Base-by-base conservation (phyloP, 768 basidiomycete genomes). In the Suillus americanus region DNA sequence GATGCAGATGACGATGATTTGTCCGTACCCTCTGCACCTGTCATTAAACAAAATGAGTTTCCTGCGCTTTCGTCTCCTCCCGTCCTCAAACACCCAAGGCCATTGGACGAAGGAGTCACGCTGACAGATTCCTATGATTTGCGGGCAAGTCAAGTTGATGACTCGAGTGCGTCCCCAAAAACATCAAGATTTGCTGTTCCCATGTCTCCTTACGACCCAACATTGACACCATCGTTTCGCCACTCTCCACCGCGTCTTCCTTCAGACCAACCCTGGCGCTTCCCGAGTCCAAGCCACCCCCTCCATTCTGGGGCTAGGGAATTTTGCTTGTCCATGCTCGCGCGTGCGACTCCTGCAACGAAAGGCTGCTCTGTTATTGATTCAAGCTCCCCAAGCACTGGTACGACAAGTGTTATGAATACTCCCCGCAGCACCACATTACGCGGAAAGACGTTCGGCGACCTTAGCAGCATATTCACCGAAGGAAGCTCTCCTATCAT, bases 241-340 rank as follows among this genome's bases (percentile, higher is more conserved):
- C 90, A 92, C 74, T 91, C 89, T 12, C 89, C 90, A 20, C 84
- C 88, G 0, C 88, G 86, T 12, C 84, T 89, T 28, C 89, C 90
- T 7, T 90, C 88, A 20, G 88, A 91, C 69, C 91, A 92, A 65
- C 91, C 91, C 3, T 93, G 91, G 91, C 86, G 89, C 43, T 91
- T 87, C 71, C 86, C 89, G 9, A 92, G 90, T 69, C 90, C 90
- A 13, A 90, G 88, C 63, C 90, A 93, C 70, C 90, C 90, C 2
- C 76, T 92, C 48, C 88, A 91, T 74, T 87, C 86, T 20, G 82
- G 77, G 45, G 82, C 85, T 18, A 84, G 86, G 41, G 88, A 91
- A 63, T 71, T 90, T 20, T 88, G 88, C 37, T 78, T 93, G 51
- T 83, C 85, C 62, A 85, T 89, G 83, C 79, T 91, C 35, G 81